Conservation (phyloP, 1,139 yeast genomes). For the Geotrichum siamense region DNA sequence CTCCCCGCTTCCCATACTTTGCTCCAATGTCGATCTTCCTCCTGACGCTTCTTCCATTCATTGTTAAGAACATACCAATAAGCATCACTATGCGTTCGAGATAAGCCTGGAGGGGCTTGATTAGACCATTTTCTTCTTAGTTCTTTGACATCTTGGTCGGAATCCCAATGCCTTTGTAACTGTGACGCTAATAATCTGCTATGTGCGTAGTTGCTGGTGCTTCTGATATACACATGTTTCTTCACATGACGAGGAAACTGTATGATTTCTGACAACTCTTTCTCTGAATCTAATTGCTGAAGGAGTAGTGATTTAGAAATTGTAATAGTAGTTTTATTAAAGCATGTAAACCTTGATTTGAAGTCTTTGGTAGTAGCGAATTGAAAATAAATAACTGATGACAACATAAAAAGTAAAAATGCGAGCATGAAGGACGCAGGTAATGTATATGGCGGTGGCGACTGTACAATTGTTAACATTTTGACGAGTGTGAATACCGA, state of each 20-base stretch:
- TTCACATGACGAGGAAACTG: background rate
- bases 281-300: too few species aligned
- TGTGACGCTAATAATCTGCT: background rate
- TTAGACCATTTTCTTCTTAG: background rate
- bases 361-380: too few species aligned
- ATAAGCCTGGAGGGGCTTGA: conserved; percentile 1
- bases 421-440: too few species aligned
- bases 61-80: background rate
- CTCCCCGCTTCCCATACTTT: background rate
- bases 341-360: too few species aligned
- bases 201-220: background rate
- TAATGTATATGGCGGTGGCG: too few species aligned
- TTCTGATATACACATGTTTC: background rate
- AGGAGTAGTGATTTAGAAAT: too few species aligned
- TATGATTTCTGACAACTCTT: background rate
- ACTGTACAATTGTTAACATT: too few species aligned
- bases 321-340: too few species aligned
- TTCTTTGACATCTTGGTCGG: background rate
- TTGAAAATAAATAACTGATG: too few species aligned
- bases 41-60: background rate
- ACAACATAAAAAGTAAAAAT: too few species aligned
- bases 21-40: conserved; percentile 1
- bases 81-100: background rate
- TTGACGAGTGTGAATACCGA: too few species aligned
- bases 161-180: conserved; percentile 1